A percentile compares a stretch with the other conserved stretches of the same genome.
phyloP scores from a whole-genome alignment of 208 protist species.

The Eutreptiella sp. region DNA sequence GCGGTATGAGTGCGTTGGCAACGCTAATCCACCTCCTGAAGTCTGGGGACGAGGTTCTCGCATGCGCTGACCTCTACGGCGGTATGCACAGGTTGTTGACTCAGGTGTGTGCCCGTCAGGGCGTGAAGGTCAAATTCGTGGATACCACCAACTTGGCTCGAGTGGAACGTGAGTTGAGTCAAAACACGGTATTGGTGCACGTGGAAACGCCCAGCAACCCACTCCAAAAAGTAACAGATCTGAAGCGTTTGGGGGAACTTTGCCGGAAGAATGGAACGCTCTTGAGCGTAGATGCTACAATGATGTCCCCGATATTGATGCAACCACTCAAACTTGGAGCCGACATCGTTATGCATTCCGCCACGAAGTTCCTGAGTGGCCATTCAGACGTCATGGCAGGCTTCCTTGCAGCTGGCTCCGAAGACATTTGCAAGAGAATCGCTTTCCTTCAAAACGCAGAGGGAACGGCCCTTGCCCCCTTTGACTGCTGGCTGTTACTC shows the following conservation, averaged over 20 bases:
- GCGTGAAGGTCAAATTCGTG: conserved; percentile 73
- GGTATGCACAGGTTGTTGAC: conserved; percentile 83
- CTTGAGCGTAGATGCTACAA: conserved; percentile 90
- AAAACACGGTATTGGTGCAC: conserved; percentile 84
- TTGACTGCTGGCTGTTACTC: conserved; percentile 87
- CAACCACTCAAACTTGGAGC: conserved; percentile 83
- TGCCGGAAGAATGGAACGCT: conserved; percentile 59
- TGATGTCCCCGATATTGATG: conserved; percentile 89
- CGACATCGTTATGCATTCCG: conserved; percentile 87
- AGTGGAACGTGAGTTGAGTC: no score
- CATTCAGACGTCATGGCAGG: conserved; percentile 88
- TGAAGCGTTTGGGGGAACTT: conserved; percentile 60
- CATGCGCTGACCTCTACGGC: conserved; percentile 82
- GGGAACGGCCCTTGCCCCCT: conserved; percentile 78
- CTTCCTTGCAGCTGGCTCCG: conserved; percentile 54
- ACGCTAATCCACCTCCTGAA: conserved; percentile 69
- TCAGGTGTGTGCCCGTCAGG: conserved; percentile 53
- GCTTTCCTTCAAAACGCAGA: conserved; percentile 83
- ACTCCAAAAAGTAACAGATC: conserved; percentile 78
- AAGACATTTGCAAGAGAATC: conserved; percentile 52
- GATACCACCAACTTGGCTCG: conserved; percentile 61
- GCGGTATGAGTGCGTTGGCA: conserved; percentile 69
- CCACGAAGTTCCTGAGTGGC: conserved; percentile 92
- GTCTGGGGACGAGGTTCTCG: conserved; percentile 61
- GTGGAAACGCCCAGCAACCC: conserved; percentile 91